Percentiles rank a stretch among this genome's conserved stretches.
Evolutionary conservation across 2,329 filamentous ascomycete genomes (phyloP).

Genomic region (Arthrobotrys sphaeroides): DNA sequence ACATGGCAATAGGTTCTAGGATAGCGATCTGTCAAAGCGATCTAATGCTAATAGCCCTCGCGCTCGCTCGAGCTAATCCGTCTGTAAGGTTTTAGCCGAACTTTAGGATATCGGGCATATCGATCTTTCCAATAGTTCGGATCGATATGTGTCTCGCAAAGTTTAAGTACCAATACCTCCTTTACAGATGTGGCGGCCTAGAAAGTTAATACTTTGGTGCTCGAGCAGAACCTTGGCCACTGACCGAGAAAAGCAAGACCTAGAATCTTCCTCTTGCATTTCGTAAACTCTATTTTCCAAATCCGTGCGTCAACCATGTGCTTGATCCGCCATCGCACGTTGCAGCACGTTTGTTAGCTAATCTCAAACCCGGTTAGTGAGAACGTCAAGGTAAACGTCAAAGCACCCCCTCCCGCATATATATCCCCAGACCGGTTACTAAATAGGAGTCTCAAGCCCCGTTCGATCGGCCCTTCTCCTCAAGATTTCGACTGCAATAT

Average conservation of each 20-base stretch:
- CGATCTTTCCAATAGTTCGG: no score
- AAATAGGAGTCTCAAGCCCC: background rate
- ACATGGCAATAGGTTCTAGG: no score
- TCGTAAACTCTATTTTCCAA: background rate
- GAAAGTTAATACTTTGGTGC: background rate
- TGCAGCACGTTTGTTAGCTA: background rate
- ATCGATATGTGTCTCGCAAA: no score
- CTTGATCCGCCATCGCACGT: background rate
- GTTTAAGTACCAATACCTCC: no score
- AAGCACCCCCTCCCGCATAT: background rate
- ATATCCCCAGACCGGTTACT: background rate
- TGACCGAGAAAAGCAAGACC: background rate
- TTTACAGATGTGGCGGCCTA: no score
- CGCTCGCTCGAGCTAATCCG: background rate
- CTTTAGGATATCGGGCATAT: background rate
- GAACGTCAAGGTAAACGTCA: background rate
- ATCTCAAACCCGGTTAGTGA: background rate
- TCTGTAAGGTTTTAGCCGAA: background rate
- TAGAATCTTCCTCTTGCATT: background rate
- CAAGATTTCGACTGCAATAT: no score
- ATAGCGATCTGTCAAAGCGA: no score
- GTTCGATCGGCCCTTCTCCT: no score
- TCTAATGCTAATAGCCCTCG: no score
- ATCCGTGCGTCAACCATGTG: conserved; percentile 24
- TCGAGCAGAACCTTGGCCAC: background rate